These are phyloP conservation scores for Vickermania ingenoplastis DNA, from an alignment of 208 protist species.

Conservation along the genomic window DNA sequence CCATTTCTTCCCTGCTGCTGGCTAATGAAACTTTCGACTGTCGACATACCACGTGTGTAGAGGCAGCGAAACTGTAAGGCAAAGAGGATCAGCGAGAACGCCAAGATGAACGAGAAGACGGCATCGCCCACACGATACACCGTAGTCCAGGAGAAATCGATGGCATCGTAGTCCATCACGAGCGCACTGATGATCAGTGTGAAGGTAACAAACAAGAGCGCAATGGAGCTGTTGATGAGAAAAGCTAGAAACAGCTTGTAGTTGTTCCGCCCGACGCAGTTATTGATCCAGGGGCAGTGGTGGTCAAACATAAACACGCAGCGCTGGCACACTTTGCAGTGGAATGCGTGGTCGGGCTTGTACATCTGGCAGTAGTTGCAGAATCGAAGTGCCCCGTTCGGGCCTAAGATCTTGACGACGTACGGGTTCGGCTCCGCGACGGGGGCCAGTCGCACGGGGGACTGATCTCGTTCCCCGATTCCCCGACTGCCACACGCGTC, in stretches of 20 bases:
- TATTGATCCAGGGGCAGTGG: constrained; percentile 88
- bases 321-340: constrained; percentile 68
- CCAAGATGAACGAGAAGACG: constrained; percentile 18
- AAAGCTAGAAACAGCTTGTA: constrained; percentile 81
- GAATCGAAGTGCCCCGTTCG: constrained; percentile 30
- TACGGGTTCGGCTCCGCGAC: constrained; percentile 20
- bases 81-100: constrained; percentile 16
- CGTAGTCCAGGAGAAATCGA: constrained; percentile 5
- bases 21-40: constrained; percentile 27
- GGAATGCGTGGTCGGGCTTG: constrained; percentile 75
- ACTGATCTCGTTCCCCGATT: background rate
- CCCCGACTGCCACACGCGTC: background rate
- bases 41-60: constrained; percentile 27
- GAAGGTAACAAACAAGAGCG: constrained; percentile 8
- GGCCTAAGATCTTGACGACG: constrained; percentile 23
- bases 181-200: constrained; percentile 31
- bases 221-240: constrained; percentile 42
- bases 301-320: constrained; percentile 87
- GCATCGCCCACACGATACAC: background rate
- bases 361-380: constrained; percentile 52
- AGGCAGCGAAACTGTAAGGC: constrained; percentile 22
- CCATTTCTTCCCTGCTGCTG: background rate
- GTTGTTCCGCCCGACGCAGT: constrained; percentile 84
- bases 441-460: background rate
- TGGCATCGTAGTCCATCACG: constrained; percentile 20